phyloP scores from a whole-genome alignment of 352 stramenopile species.

The Stephanocyclus meneghinianus region DNA sequence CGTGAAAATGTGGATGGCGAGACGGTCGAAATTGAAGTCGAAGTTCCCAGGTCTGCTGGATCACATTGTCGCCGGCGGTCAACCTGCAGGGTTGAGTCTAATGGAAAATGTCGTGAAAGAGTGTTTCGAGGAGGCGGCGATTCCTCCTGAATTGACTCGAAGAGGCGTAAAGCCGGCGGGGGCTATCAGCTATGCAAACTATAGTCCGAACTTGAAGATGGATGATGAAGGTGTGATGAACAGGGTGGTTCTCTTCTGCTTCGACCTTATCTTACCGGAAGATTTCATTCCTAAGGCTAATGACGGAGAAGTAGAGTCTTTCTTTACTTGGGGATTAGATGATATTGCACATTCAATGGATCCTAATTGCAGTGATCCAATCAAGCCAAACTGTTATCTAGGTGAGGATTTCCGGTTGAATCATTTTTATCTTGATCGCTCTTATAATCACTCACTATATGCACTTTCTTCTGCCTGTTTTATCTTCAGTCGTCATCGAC shows the following conservation, averaged over 20 bases:
- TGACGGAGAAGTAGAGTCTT: constrained; percentile 84
- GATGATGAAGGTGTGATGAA: constrained; percentile 58
- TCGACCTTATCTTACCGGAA: constrained; percentile 79
- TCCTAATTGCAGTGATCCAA: constrained; percentile 66
- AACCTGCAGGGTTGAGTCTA: constrained; percentile 71
- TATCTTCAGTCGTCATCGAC: constrained; percentile 72
- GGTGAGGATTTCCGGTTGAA: constrained; percentile 19
- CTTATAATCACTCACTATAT: neutral
- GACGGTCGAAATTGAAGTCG: constrained; percentile 73
- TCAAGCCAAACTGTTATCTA: constrained; percentile 84
- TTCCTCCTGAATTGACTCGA: constrained; percentile 61
- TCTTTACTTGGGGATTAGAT: constrained; percentile 79
- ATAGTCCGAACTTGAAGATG: constrained; percentile 24
- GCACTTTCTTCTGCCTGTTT: constrained; percentile 1
- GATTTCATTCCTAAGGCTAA: constrained; percentile 74
- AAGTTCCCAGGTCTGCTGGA: constrained; percentile 84
- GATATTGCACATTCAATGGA: constrained; percentile 66
- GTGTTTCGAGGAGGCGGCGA: constrained; percentile 83
- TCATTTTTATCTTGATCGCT: neutral
- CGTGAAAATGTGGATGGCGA: constrained; percentile 81
- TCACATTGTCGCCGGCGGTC: constrained; percentile 84
- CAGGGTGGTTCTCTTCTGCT: constrained; percentile 80
- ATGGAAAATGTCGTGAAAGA: constrained; percentile 86
- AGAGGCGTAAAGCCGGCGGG: constrained; percentile 53
- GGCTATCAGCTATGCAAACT: constrained; percentile 74